Evolutionary conservation across 768 basidiomycete genomes (phyloP).

Genomic region (Panellus pusillus): DNA sequence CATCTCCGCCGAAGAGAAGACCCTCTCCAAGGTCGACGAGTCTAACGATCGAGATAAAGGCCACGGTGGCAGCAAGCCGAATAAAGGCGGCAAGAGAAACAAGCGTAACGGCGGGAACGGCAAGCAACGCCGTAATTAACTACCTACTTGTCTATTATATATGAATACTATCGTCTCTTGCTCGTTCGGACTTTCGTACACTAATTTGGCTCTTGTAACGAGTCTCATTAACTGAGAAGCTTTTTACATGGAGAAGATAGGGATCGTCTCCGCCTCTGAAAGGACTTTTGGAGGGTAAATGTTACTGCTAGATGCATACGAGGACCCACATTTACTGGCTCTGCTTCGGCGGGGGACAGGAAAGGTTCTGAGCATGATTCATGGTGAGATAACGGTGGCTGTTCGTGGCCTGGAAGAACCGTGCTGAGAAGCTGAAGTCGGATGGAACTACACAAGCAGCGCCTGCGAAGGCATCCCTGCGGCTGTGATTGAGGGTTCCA

Average conservation of each 20-base stretch:
- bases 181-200: no score
- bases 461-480: conserved; percentile 1
- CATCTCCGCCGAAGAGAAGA: not conserved
- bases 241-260: not conserved
- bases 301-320: no score
- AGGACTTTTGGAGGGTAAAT: not conserved
- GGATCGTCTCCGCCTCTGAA: not conserved
- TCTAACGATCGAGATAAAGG: conserved; percentile 1
- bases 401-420: no score
- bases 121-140: no score
- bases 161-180: no score
- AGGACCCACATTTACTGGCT: conserved; percentile 7
- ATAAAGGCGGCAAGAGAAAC: no score
- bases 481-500: not conserved
- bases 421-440: conserved; percentile 15
- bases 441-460: not conserved
- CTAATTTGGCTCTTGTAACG: no score
- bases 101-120: no score
- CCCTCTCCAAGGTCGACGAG: not conserved
- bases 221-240: no score
- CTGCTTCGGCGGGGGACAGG: conserved; percentile 8
- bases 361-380: not conserved
- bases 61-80: not conserved
- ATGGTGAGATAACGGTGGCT: not conserved
- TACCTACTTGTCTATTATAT: no score